Base-by-base conservation (phyloP, 805 yeast genomes). In the Wickerhamiella allomyrinae region DNA sequence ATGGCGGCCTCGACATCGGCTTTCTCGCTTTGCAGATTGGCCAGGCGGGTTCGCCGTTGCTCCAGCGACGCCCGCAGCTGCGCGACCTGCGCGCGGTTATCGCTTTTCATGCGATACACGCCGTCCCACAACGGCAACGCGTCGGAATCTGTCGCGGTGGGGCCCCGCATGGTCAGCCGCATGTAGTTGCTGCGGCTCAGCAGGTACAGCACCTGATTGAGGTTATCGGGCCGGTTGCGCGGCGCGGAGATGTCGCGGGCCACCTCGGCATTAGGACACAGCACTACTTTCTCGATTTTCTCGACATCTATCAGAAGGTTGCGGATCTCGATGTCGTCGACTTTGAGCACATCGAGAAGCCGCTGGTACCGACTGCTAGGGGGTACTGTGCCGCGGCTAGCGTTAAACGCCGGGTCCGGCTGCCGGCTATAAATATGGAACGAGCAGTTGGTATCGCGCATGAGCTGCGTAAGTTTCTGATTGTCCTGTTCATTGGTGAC, bases 401-500 rank as follows among this genome's bases (percentile, higher is more conserved):
- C 82, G 43, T 74, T 69, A 51, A 80, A 82, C 7, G 58, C 57
- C 50, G 84, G 91, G 20, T 68, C 65, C 39, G 57, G 64, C 46
- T 85, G 65, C 2, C 70, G 68, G 20, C 74, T 57, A 7, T 79
- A 67, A 37, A 68, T 67, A 17, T 63, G 51, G 20, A 22, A 55
- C 41, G 43, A 52, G 57, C 52, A 66, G 5, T 44, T 29, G 15
- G 38, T 25, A 4, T 34, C 29, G 7, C 36, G 19, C n/a, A 58
- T 43, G 5, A 57, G 43, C 5, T 29, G 14, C n/a, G 21, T 21
- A 15, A 65, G 49, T 14, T 39, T 8, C 9, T 57, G 56, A 35
- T 76, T 67, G 55, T 89, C 97, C 22, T 67, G 66, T 37, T 66
- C 71, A 53, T 71, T 73, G 27, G 73, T 67, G 1, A 84, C 95